Evolutionary conservation across 1,284 basidiomycete genomes (phyloP).

Genomic region (Microbotryum scabiosae): DNA sequence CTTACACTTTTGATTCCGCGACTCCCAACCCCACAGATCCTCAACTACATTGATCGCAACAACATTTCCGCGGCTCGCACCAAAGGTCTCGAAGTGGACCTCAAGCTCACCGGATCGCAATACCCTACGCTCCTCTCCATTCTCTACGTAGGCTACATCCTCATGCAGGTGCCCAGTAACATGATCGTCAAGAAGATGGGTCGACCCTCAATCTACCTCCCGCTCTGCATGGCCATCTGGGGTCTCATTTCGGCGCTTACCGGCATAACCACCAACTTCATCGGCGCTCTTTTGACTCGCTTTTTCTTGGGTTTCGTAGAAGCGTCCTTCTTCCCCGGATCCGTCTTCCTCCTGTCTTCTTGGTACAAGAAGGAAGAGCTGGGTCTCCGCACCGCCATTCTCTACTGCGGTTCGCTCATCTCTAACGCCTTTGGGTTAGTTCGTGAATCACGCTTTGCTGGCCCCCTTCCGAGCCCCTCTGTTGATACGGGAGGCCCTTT

Average conservation of each 20-base stretch:
- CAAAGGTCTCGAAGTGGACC: conserved; percentile 37
- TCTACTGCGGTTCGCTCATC: conserved; percentile 55
- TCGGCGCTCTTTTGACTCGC: conserved; percentile 16
- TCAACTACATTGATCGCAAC: conserved; percentile 34
- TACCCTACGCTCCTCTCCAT: conserved; percentile 7
- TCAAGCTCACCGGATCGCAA: conserved; percentile 32
- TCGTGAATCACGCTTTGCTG: conserved; percentile 4
- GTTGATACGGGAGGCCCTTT: neutral
- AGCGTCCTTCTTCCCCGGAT: conserved; percentile 37
- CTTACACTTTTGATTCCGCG: neutral
- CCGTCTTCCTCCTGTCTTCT: conserved; percentile 53
- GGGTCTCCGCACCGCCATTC: conserved; percentile 58
- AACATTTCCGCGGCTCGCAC: conserved; percentile 36
- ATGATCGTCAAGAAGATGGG: conserved; percentile 28
- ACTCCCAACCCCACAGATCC: neutral
- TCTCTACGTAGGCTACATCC: conserved; percentile 6
- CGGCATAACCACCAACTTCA: conserved; percentile 36
- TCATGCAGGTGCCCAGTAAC: conserved; percentile 23
- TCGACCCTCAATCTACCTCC: conserved; percentile 28
- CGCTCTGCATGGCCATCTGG: conserved; percentile 51
- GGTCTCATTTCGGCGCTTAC: conserved; percentile 35
- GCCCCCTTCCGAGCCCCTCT: neutral
- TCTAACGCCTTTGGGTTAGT: conserved; percentile 61
- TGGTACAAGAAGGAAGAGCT: conserved; percentile 45
- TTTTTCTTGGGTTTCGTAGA: neutral